A percentile compares a stretch with the other conserved stretches of the same genome.
These are phyloP conservation scores for Camellia lanceoleosa DNA, from an alignment of 148 eudicot species.

Conservation along the genomic window DNA sequence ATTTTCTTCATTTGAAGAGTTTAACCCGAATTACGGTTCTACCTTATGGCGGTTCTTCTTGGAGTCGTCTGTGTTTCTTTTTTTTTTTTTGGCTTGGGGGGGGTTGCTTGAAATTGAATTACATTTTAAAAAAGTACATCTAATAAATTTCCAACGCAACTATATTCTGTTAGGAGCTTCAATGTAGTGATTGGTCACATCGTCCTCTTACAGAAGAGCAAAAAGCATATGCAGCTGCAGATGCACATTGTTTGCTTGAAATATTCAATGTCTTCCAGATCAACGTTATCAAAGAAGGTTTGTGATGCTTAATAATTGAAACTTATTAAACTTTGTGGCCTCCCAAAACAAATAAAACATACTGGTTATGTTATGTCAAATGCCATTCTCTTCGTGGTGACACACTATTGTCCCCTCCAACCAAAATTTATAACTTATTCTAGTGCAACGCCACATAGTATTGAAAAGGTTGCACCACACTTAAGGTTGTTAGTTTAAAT, in stretches of 20 bases:
- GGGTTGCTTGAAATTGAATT: not conserved
- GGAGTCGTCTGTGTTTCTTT: not conserved
- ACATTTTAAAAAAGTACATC: not conserved
- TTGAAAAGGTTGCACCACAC: too few relatives aligned
- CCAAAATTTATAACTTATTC: too few relatives aligned
- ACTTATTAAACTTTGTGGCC: not conserved
- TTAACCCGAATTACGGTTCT: not conserved
- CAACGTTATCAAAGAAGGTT: conserved; percentile 68
- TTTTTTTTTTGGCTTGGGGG: not conserved
- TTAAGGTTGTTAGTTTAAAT: too few relatives aligned
- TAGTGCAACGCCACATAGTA: too few relatives aligned
- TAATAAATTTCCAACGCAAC: conserved; percentile 4
- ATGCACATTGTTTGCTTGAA: conserved; percentile 83
- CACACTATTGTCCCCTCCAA: too few relatives aligned
- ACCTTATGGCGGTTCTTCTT: not conserved
- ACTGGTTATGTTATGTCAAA: too few relatives aligned
- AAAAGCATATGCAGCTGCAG: conserved; percentile 82
- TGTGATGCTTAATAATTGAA: conserved; percentile 25
- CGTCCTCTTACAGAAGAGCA: conserved; percentile 95
- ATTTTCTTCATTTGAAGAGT: not conserved
- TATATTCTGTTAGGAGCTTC: conserved; percentile 65
- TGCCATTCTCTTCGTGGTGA: too few relatives aligned
- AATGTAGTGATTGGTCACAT: conserved; percentile 97
- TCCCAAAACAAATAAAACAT: too few relatives aligned
- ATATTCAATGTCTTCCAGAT: conserved; percentile 65